Evolutionary conservation across 495 filamentous ascomycete genomes (phyloP).

Genomic region (Tuber indicum): DNA sequence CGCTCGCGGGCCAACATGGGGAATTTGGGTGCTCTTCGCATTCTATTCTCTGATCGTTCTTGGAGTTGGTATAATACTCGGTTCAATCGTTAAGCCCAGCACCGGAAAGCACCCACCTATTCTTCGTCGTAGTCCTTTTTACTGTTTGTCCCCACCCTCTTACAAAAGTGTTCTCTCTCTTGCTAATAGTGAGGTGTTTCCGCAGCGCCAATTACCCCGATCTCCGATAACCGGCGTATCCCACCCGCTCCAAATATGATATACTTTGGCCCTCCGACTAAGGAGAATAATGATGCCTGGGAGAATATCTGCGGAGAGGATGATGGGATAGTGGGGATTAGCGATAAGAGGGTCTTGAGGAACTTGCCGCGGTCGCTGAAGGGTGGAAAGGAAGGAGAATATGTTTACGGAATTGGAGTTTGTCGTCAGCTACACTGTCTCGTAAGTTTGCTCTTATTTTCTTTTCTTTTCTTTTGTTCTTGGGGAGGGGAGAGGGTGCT

Average conservation of each 20-base stretch:
- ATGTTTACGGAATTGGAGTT: background rate
- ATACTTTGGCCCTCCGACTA: background rate
- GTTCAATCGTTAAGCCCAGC: background rate
- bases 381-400: background rate
- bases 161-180: background rate
- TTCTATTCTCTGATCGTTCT: background rate
- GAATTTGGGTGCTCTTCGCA: background rate
- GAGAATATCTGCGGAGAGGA: background rate
- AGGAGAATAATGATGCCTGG: background rate
- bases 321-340: background rate
- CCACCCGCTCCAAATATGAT: background rate
- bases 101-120: background rate
- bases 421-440: background rate
- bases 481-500: background rate
- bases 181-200: background rate
- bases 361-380: background rate
- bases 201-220: background rate
- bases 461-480: background rate
- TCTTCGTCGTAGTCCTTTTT: background rate
- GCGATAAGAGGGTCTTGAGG: background rate
- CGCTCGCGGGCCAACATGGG: background rate
- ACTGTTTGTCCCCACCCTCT: background rate
- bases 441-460: background rate
- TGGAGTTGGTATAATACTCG: background rate
- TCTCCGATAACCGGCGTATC: background rate